phyloP scores from a whole-genome alignment of 2,329 filamentous ascomycete genomes.

The Colletotrichum truncatum region DNA sequence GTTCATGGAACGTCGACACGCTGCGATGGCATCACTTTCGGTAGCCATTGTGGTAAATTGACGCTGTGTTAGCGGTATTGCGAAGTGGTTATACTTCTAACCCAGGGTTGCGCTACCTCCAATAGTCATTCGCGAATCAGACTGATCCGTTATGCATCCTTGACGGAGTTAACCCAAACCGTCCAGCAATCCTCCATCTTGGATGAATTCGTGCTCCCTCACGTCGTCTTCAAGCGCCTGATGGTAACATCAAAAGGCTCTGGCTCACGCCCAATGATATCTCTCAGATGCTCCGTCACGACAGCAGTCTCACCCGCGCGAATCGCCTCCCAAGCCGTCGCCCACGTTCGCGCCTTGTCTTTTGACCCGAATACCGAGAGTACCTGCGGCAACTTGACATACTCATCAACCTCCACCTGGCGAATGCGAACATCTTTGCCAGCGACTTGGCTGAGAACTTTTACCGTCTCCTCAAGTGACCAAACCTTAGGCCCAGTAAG shows the following conservation, averaged over 20 bases:
- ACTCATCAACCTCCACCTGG: background rate
- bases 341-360: conserved; percentile 40
- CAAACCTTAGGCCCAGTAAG: conserved; percentile 31
- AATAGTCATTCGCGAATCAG: no score
- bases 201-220: background rate
- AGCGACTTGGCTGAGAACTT: background rate
- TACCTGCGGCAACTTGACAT: background rate
- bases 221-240: background rate
- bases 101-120: no score
- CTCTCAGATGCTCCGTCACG: background rate
- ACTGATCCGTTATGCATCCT: no score
- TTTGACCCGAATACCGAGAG: conserved; percentile 27
- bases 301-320: background rate
- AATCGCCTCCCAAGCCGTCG: background rate
- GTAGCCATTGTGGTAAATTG: no score
- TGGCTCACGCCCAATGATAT: background rate
- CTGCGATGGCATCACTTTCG: no score
- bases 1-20: no score
- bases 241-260: conserved; percentile 32
- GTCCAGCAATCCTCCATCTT: background rate
- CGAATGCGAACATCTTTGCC: background rate
- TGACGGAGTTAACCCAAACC: no score
- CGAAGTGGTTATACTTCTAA: no score
- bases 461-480: conserved; percentile 21
- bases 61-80: no score